Base-by-base conservation (phyloP, 1,139 yeast genomes). In the Scheffersomyces stambukii region DNA sequence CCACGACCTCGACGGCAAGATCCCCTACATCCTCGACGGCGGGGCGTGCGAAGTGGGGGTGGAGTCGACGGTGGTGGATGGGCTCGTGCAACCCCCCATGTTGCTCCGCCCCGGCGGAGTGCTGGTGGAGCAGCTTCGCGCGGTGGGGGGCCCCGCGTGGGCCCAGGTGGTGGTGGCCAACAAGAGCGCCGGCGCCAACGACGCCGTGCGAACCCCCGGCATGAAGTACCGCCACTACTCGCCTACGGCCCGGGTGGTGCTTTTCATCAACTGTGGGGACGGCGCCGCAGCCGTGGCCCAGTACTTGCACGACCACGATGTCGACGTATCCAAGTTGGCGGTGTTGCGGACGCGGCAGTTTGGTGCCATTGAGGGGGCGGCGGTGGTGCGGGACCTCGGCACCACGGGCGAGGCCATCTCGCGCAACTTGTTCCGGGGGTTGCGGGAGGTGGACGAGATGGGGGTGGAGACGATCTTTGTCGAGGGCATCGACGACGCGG, bases 211-310 rank as follows among this genome's bases (percentile, higher is more conserved):
- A 42, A 91, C 98, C 0, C 98, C 98, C 0, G 98, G 98, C 1
- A 91, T 91, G 98, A 91, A 91, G 50, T 91, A 91, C 52, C 78
- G 85, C 43, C 98, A 91, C 54, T 91, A 91, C 54, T 84, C 96
- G 0, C 98, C 98, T 2, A 70, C 72, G 3, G 96, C 96, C 0
- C 76, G 73, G 36, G 96, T 91, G 5, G 65, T 83, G 0, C 55
- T 89, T n/a, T 77, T 86, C 40, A 57, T 67, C 8, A 70, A 63
- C 23, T 65, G 75, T 41, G 68, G 64, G 0, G 66, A 73, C 38
- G 79, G 80, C 0, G 34, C 31, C 3, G 31, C 35, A 1, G 64
- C 61, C 0, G 42, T 66, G 2, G 29, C 37, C 5, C 32, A 49
- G 8, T 70, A 59, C 33, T 35, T 63, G 11, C 20, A 34, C 1